Evolutionary conservation across 2,329 filamentous ascomycete genomes (phyloP), one percentile per base, ranked within the genome.

Genomic region (Elsinoe fawcettii): DNA sequence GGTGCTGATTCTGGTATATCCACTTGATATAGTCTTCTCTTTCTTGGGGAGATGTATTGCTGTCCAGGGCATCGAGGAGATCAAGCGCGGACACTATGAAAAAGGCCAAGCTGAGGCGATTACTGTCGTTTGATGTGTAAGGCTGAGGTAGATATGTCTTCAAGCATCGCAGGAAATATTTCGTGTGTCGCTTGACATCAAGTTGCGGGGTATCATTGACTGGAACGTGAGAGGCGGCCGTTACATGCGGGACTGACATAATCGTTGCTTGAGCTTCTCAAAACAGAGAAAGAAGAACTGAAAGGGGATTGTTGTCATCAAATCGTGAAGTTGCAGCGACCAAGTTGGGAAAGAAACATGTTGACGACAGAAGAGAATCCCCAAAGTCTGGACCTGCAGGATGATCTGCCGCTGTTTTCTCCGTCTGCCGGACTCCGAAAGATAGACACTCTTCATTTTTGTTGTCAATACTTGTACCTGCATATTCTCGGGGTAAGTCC

Each of bases 121-220:
- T 92, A 64, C 90, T 90, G 74, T 99, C 93, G 70, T 87, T 93
- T 69, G 84, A 80, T 14, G 88, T 95, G 75, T 97, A 99, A 9
- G 56, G 47, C n/a, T 41, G 80, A 0, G 93, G 93, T 5, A 99
- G 83, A 60, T 86, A 80, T 22, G 85, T 86, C 69, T 86, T 87
- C 62, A 93, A 80, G 70, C 92, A 96, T 68, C 91, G 85, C 63
- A 90, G 82, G 86, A 91, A 99, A 80, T 96, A 99, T 68, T 87
- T 89, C 69, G 58, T 59, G 47, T 61, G 58, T 32, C 54, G 55
- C 23, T 51, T 9, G 7, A 49, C 43, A 23, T 61, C 58, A 41
- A 61, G 58, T 36, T 39, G 43, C 18, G 54, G 54, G 32, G 20
- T 43, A 32, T 55, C 22, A 36, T 55, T 43, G 11, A 43, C 11